A percentile compares a stretch with the other conserved stretches of the same genome.
Evolutionary conservation across 148 eudicot genomes (phyloP).

Genomic region (Camellia sinensis): DNA sequence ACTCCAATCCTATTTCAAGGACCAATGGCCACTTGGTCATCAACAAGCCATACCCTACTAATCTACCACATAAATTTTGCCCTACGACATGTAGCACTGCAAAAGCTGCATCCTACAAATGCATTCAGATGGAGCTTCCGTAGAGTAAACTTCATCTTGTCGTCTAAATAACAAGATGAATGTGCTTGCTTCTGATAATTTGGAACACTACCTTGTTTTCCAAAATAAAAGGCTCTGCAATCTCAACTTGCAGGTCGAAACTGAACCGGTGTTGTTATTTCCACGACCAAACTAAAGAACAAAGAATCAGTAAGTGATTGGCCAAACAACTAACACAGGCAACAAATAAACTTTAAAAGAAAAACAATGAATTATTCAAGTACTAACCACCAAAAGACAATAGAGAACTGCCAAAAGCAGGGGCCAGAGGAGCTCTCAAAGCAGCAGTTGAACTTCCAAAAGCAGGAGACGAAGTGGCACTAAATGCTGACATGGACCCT

Average conservation of each 20-base stretch:
- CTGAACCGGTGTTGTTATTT: neutral
- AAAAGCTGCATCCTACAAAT: neutral
- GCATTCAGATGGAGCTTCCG: neutral
- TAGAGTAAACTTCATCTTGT: neutral
- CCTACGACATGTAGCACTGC: neutral
- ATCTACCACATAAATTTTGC: neutral
- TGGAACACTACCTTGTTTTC: neutral
- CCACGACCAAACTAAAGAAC: neutral
- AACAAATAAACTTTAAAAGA: neutral
- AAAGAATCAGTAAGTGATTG: neutral
- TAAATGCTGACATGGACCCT: neutral
- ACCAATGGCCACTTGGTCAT: neutral
- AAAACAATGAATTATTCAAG: neutral
- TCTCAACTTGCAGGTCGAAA: neutral
- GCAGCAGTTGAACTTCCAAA: conserved; percentile 16
- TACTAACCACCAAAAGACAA: neutral
- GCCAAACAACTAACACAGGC: neutral
- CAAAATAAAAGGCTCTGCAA: neutral
- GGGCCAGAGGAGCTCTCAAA: neutral
- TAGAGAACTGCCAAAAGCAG: neutral
- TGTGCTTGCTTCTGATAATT: neutral
- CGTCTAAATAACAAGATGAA: neutral
- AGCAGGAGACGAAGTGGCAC: conserved; percentile 12
- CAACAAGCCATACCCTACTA: neutral
- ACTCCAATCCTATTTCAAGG: neutral